These are phyloP conservation scores for Aspergillus vadensis DNA, from an alignment of 2,329 filamentous ascomycete genomes.

Conservation along the genomic window DNA sequence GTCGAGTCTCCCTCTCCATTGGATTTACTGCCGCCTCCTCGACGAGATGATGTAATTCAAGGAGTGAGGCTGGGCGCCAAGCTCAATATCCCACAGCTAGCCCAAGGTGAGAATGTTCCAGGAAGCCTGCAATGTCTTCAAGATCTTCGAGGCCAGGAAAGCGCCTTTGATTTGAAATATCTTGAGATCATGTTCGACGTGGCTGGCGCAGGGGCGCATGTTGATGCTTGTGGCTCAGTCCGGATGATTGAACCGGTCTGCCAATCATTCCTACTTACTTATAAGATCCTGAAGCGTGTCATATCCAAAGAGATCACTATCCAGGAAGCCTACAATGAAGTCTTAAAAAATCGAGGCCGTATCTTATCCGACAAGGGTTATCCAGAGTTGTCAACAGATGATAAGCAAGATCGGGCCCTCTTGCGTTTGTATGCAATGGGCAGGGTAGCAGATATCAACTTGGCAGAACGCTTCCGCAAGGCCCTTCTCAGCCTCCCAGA, in stretches of 20 bases:
- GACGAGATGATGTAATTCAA: background rate
- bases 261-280: conserved; percentile 3
- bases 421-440: conserved; percentile 11
- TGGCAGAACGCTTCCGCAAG: conserved; percentile 2
- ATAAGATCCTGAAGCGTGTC: background rate
- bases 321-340: conserved; percentile 1
- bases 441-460: conserved; percentile 5
- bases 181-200: conserved; percentile 13
- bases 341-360: conserved; percentile 2
- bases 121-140: conserved; percentile 2
- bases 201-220: conserved; percentile 5
- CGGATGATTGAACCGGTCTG: conserved; percentile 14
- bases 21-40: background rate
- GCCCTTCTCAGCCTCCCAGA: conserved; percentile 1
- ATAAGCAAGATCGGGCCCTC: conserved; percentile 1
- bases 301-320: background rate
- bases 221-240: conserved; percentile 7
- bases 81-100: conserved; percentile 12
- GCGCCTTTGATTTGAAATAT: conserved; percentile 10
- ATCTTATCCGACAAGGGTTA: background rate
- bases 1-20: background rate
- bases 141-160: background rate
- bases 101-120: conserved; percentile 13
- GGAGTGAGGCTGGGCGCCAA: conserved; percentile 2
- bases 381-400: background rate